Evolutionary conservation across 257 asterid species (phyloP), one percentile per base, ranked within the genome.

Genomic region (Solanum raphanifolium): DNA sequence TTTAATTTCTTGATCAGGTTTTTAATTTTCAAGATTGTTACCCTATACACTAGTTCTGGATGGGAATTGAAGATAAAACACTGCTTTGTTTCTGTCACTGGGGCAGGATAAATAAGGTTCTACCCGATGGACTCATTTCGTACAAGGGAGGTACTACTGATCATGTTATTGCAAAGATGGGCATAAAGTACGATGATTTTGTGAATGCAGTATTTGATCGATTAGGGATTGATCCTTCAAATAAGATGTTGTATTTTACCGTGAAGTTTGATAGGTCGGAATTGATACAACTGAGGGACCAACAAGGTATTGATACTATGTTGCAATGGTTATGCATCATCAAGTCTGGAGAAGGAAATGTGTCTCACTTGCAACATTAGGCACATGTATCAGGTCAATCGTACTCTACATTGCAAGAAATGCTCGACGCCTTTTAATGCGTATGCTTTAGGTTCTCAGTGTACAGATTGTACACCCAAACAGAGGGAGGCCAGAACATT

Each of bases 401-500:
- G 18, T 46, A 13, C 55, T 46, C 18, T 46, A 46, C 55, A 4
- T 2, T 43, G 5, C 48, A 43, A 43, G 48, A 43, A 43, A 43
- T 43, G 48, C 23, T 6, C 62, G 8, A 16, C 92, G 86, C 13
- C 46, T 9, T 94, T 91, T 82, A 71, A 31, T 35, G 92, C 90
- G 55, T 87, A 83, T 84, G 86, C 91, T 46, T 46, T 46, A 46
- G 55, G 55, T 46, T 46, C 55, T 46, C 18, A 46, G 55, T 6
- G 6, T 43, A 43, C 52, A 11, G 52, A 11, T 31, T 3, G 78
- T 34, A 86, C 87, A 76, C 71, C 91, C 86, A 88, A 75, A 11
- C 88, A 27, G 83, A 81, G 83, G 39, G 5, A 31, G 76, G 23
- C 81, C 95, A 84, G 35, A 87, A 71, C 21, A 87, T 87, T 71